Evolutionary conservation across 306 rosid species (phyloP).

Genomic region (apple (Malus domestica)): ASM211411v1 NC_041805.1:33721501-33722000

Average conservation of each 20-base stretch:
- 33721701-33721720: too few relatives aligned
- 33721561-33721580: slow-evolving; percentile 50
- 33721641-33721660: too few relatives aligned
- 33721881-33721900: slow-evolving; percentile 88
- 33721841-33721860: slow-evolving; percentile 86
- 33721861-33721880: slow-evolving; percentile 80
- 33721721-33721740: slow-evolving; percentile 68
- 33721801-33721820: slow-evolving; percentile 81
- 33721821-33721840: slow-evolving; percentile 90
- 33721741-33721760: slow-evolving; percentile 57
- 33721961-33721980: too few relatives aligned
- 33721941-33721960: too few relatives aligned
- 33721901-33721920: slow-evolving; percentile 87
- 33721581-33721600: too few relatives aligned
- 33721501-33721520: slow-evolving; percentile 28
- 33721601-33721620: too few relatives aligned
- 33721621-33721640: too few relatives aligned
- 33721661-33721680: too few relatives aligned
- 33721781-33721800: slow-evolving; percentile 67
- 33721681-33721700: too few relatives aligned
- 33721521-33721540: slow-evolving; percentile 11
- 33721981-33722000: too few relatives aligned
- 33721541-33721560: slow-evolving; percentile 3
- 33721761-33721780: slow-evolving; percentile 76
- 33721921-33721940: slow-evolving; percentile 60